Evolutionary conservation across 1,139 yeast species (phyloP).

Genomic region (Eremothecium coryli): DNA sequence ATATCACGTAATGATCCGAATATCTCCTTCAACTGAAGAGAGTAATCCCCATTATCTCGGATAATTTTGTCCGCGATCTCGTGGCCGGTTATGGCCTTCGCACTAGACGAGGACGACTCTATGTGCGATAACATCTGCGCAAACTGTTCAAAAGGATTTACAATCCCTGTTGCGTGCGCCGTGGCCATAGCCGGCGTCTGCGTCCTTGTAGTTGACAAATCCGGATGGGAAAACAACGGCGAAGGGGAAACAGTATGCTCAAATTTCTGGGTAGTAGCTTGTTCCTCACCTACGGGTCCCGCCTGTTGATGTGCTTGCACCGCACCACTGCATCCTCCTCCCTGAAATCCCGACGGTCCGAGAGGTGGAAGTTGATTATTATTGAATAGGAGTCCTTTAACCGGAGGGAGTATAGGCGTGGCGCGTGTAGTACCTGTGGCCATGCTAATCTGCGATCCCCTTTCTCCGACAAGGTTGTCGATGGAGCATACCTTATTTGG

Average conservation of each 20-base stretch:
- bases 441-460: not conserved
- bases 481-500: slow-evolving; percentile 3
- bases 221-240: not conserved
- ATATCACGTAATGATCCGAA: slow-evolving; percentile 5
- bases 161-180: not conserved
- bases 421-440: slow-evolving; percentile 1
- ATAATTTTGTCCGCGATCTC: slow-evolving; percentile 5
- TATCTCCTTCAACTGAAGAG: slow-evolving; percentile 8
- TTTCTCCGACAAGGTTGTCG: slow-evolving; percentile 3
- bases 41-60: slow-evolving; percentile 8
- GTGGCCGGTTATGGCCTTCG: slow-evolving; percentile 5
- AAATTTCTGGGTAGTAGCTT: not conserved
- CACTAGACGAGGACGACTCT: slow-evolving; percentile 3
- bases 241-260: not conserved
- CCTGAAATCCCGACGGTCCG: not conserved
- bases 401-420: slow-evolving; percentile 5
- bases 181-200: not conserved
- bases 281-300: not conserved
- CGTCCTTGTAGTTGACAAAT: not conserved
- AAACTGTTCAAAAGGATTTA: slow-evolving; percentile 3
- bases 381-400: slow-evolving; percentile 1
- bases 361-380: slow-evolving; percentile 4
- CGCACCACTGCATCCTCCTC: not conserved
- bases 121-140: slow-evolving; percentile 4
- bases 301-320: not conserved